phyloP scores from a whole-genome alignment of 495 filamentous ascomycete genomes.

The Hypoxylon fragiforme region DNA sequence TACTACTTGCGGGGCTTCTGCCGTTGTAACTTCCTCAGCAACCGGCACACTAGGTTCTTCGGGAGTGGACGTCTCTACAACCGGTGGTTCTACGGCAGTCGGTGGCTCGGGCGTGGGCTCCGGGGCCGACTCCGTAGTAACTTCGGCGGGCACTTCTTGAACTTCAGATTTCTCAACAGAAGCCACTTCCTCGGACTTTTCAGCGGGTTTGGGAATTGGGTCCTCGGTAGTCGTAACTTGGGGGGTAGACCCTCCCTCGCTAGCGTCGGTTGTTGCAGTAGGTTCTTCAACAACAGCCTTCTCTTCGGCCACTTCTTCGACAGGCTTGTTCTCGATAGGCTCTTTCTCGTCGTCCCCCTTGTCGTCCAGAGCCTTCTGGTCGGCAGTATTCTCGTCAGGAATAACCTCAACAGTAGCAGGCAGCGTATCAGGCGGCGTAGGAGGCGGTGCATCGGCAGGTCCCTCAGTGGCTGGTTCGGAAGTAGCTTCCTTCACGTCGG shows the following conservation, averaged over 20 bases:
- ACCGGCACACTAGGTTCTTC: too few species aligned
- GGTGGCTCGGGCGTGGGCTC: too few species aligned
- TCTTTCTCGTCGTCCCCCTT: too few species aligned
- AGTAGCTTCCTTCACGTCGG: constrained; percentile 15
- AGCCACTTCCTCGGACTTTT: background rate
- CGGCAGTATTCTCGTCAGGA: background rate
- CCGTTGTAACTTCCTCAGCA: too few species aligned
- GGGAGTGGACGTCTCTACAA: too few species aligned
- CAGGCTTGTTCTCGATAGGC: background rate
- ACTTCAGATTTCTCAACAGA: background rate
- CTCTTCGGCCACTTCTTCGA: background rate
- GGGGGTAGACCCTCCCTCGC: background rate
- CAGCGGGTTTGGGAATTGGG: background rate
- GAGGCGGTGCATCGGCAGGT: constrained; percentile 15
- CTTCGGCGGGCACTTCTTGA: background rate
- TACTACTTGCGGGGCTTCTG: too few species aligned
- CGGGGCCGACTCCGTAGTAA: background rate
- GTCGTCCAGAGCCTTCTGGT: too few species aligned
- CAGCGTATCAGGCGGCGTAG: too few species aligned
- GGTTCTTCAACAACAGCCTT: constrained; percentile 1
- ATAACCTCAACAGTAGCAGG: background rate
- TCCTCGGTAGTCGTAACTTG: background rate
- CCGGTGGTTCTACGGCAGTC: background rate
- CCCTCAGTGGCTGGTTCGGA: constrained; percentile 5
- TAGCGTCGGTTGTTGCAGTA: background rate